Percentiles rank a stretch among this genome's conserved stretches.
These are phyloP conservation scores for Cystoderma amianthinum DNA, from an alignment of 768 basidiomycete species.

Conservation along the genomic window DNA sequence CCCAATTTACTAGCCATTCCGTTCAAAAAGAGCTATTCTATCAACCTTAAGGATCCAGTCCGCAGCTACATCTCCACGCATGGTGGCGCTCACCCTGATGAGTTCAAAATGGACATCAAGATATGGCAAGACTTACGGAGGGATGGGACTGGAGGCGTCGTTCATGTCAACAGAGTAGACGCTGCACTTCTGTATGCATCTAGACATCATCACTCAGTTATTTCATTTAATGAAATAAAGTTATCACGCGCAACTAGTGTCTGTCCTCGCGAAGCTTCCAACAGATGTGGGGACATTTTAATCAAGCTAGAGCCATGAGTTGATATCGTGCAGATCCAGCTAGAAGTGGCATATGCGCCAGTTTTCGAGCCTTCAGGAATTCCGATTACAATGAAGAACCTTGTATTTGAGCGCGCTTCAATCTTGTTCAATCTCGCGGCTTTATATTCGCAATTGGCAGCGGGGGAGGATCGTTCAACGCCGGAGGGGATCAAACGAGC, in stretches of 20 bases:
- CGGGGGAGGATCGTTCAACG: constrained; percentile 58
- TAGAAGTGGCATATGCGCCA: constrained; percentile 69
- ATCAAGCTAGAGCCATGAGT: constrained; percentile 9
- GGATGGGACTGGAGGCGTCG: constrained; percentile 38
- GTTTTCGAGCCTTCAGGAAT: constrained; percentile 52
- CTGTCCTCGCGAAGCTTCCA: constrained; percentile 80
- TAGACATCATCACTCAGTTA: no score
- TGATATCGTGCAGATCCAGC: constrained; percentile 43
- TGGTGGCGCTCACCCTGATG: constrained; percentile 74
- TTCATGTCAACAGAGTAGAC: constrained; percentile 52
- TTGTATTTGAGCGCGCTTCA: constrained; percentile 77
- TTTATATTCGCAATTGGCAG: constrained; percentile 77
- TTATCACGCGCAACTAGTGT: constrained; percentile 87
- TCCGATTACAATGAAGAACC: constrained; percentile 60
- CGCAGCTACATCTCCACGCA: constrained; percentile 64
- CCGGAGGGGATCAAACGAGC: constrained; percentile 84
- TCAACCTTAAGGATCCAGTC: constrained; percentile 47
- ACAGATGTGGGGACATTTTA: no score
- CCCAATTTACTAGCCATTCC: constrained; percentile 73
- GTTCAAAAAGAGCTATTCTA: constrained; percentile 59
- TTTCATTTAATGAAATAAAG: no score
- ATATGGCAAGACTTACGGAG: constrained; percentile 64
- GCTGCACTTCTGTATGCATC: constrained; percentile 49
- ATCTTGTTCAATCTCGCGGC: constrained; percentile 84
- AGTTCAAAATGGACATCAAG: constrained; percentile 72